These are phyloP conservation scores for Beauveria australis DNA, from an alignment of 2,329 filamentous ascomycete species.

Conservation along the genomic window DNA sequence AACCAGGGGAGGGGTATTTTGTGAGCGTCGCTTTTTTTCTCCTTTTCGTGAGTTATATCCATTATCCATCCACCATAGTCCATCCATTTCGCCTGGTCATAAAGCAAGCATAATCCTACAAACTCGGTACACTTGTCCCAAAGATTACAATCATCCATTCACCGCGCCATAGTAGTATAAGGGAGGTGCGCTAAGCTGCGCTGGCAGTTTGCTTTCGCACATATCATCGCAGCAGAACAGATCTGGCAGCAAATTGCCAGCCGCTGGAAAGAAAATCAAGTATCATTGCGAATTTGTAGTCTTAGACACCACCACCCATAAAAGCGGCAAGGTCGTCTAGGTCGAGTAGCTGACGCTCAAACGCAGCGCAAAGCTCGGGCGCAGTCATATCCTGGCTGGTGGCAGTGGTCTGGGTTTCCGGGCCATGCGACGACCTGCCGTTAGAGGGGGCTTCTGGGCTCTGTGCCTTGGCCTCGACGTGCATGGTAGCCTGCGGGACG, in stretches of 20 bases:
- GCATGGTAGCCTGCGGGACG: slow-evolving; percentile 17
- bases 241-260: background rate
- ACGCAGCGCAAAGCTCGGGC: slow-evolving; percentile 48
- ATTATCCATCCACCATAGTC: background rate
- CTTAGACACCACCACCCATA: slow-evolving; percentile 52
- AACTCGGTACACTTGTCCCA: background rate
- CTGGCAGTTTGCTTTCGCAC: background rate
- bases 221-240: background rate
- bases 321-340: slow-evolving; percentile 54
- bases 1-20: slow-evolving; percentile 1
- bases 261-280: background rate
- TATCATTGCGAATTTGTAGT: background rate
- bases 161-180: background rate
- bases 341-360: slow-evolving; percentile 52
- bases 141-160: background rate
- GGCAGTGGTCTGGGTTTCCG: slow-evolving; percentile 26
- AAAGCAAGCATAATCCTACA: slow-evolving; percentile 1
- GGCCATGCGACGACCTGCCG: slow-evolving; percentile 20
- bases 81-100: background rate
- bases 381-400: slow-evolving; percentile 48
- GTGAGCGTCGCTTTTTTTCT: background rate
- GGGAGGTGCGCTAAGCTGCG: background rate
- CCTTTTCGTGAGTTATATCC: background rate
- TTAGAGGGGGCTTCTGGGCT: slow-evolving; percentile 24
- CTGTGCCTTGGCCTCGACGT: slow-evolving; percentile 28